These are phyloP conservation scores for Cryphonectria naterciae DNA, from an alignment of 2,329 filamentous ascomycete genomes.

Conservation along the genomic window DNA sequence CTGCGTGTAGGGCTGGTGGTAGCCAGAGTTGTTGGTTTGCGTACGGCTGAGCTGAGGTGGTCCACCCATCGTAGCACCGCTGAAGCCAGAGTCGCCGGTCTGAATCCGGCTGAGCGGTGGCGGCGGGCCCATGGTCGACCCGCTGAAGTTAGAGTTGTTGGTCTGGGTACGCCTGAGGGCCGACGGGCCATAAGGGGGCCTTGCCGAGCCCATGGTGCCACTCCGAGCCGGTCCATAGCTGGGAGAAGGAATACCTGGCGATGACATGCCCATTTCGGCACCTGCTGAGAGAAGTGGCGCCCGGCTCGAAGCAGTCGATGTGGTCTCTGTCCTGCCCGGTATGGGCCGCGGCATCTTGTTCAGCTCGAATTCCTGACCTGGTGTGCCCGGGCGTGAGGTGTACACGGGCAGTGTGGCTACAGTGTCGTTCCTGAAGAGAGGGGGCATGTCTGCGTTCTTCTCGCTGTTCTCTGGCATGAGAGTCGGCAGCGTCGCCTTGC, in stretches of 20 bases:
- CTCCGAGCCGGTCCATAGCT: conserved; percentile 30
- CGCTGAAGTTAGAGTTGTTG: conserved; percentile 33
- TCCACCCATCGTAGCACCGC: conserved; percentile 22
- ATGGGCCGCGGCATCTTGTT: conserved; percentile 53
- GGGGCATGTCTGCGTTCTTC: conserved; percentile 62
- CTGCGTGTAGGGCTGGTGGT: conserved; percentile 32
- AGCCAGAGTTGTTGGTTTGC: conserved; percentile 34
- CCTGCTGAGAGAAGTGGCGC: conserved; percentile 38
- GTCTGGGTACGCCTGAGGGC: conserved; percentile 35
- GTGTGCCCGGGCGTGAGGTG: conserved; percentile 61
- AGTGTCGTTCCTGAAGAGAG: conserved; percentile 62
- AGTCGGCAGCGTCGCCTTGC: conserved; percentile 69
- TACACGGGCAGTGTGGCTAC: conserved; percentile 66
- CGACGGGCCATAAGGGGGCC: conserved; percentile 33
- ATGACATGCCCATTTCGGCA: conserved; percentile 38
- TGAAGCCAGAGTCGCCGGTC: conserved; percentile 34
- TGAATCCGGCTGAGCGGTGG: conserved; percentile 35
- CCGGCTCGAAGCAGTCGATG: conserved; percentile 35
- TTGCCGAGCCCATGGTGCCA: conserved; percentile 32
- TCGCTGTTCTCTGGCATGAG: conserved; percentile 49
- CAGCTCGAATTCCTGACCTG: conserved; percentile 53
- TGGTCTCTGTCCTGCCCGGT: conserved; percentile 42
- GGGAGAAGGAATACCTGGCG: conserved; percentile 37
- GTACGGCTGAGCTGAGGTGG: conserved; percentile 34
- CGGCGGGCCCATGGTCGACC: conserved; percentile 23